phyloP scores from a whole-genome alignment of 1,284 basidiomycete genomes.

The Boletellus deceptivus region DNA sequence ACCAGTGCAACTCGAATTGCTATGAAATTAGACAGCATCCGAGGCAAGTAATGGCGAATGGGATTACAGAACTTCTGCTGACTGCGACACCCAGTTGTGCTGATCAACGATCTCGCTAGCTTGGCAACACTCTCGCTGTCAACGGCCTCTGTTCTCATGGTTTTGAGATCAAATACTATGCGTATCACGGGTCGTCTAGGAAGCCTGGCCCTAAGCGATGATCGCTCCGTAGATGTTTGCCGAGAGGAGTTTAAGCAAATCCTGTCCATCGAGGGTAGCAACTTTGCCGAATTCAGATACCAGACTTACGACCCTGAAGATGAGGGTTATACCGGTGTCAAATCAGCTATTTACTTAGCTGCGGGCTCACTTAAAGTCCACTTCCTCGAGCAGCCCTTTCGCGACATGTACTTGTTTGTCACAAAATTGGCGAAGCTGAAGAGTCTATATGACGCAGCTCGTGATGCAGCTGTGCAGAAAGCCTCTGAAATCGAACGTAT shows the following conservation, averaged over 20 bases:
- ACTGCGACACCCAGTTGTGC: slow-evolving; percentile 54
- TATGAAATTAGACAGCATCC: slow-evolving; percentile 85
- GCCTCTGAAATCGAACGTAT: slow-evolving; percentile 89
- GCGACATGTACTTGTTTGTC: slow-evolving; percentile 83
- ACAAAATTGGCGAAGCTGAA: slow-evolving; percentile 89
- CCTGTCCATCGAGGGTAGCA: slow-evolving; percentile 92
- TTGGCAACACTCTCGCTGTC: slow-evolving; percentile 90
- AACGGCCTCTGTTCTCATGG: slow-evolving; percentile 85
- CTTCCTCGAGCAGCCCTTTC: slow-evolving; percentile 86
- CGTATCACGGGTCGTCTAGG: slow-evolving; percentile 84
- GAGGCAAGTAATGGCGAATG: slow-evolving; percentile 47
- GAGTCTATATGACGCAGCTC: slow-evolving; percentile 94
- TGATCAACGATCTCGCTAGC: slow-evolving; percentile 73
- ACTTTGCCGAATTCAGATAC: slow-evolving; percentile 94
- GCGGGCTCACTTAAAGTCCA: slow-evolving; percentile 92
- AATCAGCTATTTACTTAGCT: slow-evolving; percentile 81
- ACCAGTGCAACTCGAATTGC: slow-evolving; percentile 77
- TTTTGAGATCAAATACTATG: slow-evolving; percentile 76
- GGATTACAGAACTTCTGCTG: slow-evolving; percentile 1
- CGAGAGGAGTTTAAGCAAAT: slow-evolving; percentile 82
- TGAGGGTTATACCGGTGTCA: slow-evolving; percentile 75
- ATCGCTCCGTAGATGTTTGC: slow-evolving; percentile 55
- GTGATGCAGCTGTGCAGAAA: slow-evolving; percentile 87
- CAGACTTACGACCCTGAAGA: slow-evolving; percentile 85
- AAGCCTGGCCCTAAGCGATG: slow-evolving; percentile 83